Evolutionary conservation across 495 filamentous ascomycete species (phyloP).

Genomic region (Xylaria acuta): DNA sequence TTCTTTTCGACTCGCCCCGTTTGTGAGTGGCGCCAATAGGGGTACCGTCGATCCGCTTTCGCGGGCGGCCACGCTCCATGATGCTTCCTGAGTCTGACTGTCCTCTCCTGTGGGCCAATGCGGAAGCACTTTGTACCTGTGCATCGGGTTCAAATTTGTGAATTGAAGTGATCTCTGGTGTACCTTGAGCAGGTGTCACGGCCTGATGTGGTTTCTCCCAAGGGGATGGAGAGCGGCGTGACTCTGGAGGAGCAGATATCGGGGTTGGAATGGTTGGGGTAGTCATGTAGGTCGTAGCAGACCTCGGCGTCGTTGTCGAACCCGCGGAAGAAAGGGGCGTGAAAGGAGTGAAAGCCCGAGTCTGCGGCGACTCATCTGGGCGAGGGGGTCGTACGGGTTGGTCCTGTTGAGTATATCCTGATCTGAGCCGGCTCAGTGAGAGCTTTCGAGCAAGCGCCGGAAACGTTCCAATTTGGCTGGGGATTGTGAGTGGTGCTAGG

Average conservation of each 20-base stretch:
- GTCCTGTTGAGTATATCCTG: slow-evolving; percentile 46
- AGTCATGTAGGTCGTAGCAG: slow-evolving; percentile 41
- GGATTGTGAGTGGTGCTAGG: slow-evolving; percentile 59
- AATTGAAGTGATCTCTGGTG: slow-evolving; percentile 33
- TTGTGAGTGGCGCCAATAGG: slow-evolving; percentile 41
- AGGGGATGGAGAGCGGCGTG: slow-evolving; percentile 50
- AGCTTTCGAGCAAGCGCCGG: slow-evolving; percentile 46
- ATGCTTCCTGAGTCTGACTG: slow-evolving; percentile 64
- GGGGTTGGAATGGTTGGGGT: slow-evolving; percentile 54
- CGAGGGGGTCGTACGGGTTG: slow-evolving; percentile 39
- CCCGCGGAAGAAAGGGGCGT: slow-evolving; percentile 51
- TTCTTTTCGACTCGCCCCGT: slow-evolving; percentile 46
- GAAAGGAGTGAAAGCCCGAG: slow-evolving; percentile 51
- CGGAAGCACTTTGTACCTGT: slow-evolving; percentile 33
- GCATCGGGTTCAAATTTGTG: slow-evolving; percentile 46
- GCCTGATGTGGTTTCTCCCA: slow-evolving; percentile 47
- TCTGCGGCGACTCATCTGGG: slow-evolving; percentile 53
- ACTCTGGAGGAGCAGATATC: slow-evolving; percentile 51
- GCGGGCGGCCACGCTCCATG: slow-evolving; percentile 64
- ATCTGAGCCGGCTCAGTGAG: slow-evolving; percentile 47
- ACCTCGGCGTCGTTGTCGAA: slow-evolving; percentile 48
- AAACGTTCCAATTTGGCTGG: slow-evolving; percentile 44
- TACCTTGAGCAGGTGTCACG: slow-evolving; percentile 33
- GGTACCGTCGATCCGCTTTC: slow-evolving; percentile 53
- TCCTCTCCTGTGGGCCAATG: slow-evolving; percentile 52